Evolutionary conservation across 148 eudicot species (phyloP), one percentile per base, ranked within the genome.

Genomic region (Fagopyrum esculentum): DNA sequence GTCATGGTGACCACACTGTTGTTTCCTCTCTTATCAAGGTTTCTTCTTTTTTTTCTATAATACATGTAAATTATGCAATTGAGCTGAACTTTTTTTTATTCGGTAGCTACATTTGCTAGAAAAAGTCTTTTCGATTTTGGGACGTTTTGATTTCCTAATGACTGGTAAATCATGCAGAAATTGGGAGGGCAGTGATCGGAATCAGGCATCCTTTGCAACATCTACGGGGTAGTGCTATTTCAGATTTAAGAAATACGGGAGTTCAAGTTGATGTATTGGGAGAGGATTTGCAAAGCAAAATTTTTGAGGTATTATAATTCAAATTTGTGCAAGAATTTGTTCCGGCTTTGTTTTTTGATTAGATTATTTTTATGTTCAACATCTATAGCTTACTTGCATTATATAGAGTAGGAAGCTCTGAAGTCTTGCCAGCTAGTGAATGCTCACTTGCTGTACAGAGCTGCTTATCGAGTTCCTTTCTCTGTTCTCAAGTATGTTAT

Each of bases 401-500:
- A 44, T 75, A 5, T 76, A 30, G 73, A 45, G 66, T 77, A 95
- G 98, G 98, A 87, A 71, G 92, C 93, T 83, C 73, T 92, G 30
- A 91, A 90, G 75, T 86, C 93, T 43, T 95, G 98, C 83, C 91
- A 85, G 17, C 82, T 92, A 51, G 97, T 90, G 75, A 95, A 95
- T 84, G 98, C 98, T 81, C 98, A 97, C 84, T 80, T 92, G 80
- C 90, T 95, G 40, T 89, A 89, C 74, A 90, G 97, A 89, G 90
- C 92, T 81, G 88, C 93, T 72, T 89, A 80, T 77, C 88, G 77
- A 68, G 90, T 95, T 63, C 98, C 98, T 43, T 95, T 87, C 82
- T 90, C 98, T 69, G 89, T 86, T 78, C 88, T 95, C 78, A 95
- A 95, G 83, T 95, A 90, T 79, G 98, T 97, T 70, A 95, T 95